Evolutionary conservation across 2,329 filamentous ascomycete genomes (phyloP).

Genomic region (Curvularia lunata): DNA sequence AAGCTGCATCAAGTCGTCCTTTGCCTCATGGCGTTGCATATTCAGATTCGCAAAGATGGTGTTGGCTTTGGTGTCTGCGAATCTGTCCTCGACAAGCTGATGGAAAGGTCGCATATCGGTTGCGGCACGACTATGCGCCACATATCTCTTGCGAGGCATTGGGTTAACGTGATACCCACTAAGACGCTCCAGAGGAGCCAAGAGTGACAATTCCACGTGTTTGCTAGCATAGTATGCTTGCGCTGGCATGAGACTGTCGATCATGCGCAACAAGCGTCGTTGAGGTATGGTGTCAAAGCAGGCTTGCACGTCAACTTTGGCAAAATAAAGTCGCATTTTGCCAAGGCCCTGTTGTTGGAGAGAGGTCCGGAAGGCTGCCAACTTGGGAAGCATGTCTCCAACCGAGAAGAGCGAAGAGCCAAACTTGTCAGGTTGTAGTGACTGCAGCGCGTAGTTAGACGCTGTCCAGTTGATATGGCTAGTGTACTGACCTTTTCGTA

Average conservation of each 20-base stretch:
- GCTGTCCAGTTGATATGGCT: background rate
- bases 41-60: conserved; percentile 79
- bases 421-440: conserved; percentile 61
- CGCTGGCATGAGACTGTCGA: conserved; percentile 63
- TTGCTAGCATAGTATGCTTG: conserved; percentile 73
- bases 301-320: conserved; percentile 87
- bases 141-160: conserved; percentile 48
- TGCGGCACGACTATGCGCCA: conserved; percentile 48
- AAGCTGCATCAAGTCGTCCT: conserved; percentile 69
- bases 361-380: conserved; percentile 71
- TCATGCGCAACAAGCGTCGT: conserved; percentile 69
- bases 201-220: conserved; percentile 72
- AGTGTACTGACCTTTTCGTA: conserved; percentile 71
- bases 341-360: conserved; percentile 49
- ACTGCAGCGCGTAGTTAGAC: conserved; percentile 29
- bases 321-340: conserved; percentile 72
- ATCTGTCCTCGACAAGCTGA: conserved; percentile 39
- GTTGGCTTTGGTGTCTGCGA: conserved; percentile 55
- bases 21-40: conserved; percentile 63
- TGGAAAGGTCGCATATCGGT: conserved; percentile 43
- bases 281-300: conserved; percentile 98
- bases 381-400: conserved; percentile 75
- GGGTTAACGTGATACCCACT: conserved; percentile 38
- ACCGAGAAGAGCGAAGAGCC: conserved; percentile 83
- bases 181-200: conserved; percentile 44